Evolutionary conservation across 805 yeast genomes (phyloP), one percentile per base, ranked within the genome.

Genomic region (Barnettozyma botsteinii): DNA sequence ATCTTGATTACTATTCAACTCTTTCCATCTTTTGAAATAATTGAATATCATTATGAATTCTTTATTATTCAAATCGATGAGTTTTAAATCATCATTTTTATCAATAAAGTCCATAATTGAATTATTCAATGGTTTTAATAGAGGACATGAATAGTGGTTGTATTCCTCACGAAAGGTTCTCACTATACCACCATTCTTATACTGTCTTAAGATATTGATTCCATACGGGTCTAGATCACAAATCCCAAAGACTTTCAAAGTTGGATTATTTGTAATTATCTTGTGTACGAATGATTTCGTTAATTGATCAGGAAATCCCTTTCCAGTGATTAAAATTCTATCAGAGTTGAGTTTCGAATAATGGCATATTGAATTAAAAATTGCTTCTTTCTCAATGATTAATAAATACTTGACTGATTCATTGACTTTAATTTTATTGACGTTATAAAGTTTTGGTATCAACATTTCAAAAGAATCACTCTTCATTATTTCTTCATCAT

Each of bases 211-310:
- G n/a, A 82, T 83, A 50, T 69, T 65, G 7, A 78, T 52, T 0
- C 89, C 91, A 57, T 78, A 73, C 3, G 83, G 75, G 53, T 83
- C 91, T 21, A 81, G 69, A 57, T 83, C 91, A 20, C 77, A 73
- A 44, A 72, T 61, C 1, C 77, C 75, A 14, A 60, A 49, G 13
- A 77, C 61, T 5, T 66, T 65, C 1, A 63, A 47, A 1, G 41
- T 30, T 2, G 59, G 56, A n/a, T 57, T 28, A 6, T 20, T 23
- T 31, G 37, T 20, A 11, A 56, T 33, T 22, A 73, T 40, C 34
- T 40, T 45, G 4, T 55, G 41, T 1, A 76, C 50, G 47, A 80
- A 77, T 11, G 46, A 41, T 39, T 67, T 65, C 0, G 87, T 79
- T 13, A 76, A 51, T 15, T 62, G 53, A 56, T 83, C 89, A 0